Evolutionary conservation across 768 basidiomycete species (phyloP).

Genomic region (Suillus placidus): DNA sequence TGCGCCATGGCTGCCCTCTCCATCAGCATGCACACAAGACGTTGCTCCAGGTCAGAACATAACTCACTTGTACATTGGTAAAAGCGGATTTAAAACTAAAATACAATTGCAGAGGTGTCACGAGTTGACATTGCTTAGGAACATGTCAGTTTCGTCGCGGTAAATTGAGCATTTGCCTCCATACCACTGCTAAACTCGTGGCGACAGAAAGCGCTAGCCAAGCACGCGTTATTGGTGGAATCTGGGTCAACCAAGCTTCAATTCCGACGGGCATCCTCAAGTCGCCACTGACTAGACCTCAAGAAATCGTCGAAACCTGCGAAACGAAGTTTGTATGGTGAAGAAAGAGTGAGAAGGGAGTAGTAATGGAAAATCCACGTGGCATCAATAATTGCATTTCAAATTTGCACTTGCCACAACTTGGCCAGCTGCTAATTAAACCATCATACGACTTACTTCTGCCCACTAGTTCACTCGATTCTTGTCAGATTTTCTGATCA

Average conservation of each 20-base stretch:
- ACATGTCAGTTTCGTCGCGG: conserved; percentile 10
- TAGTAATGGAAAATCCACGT: not conserved
- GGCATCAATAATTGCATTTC: not conserved
- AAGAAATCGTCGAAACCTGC: conserved; percentile 1
- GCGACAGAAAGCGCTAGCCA: conserved; percentile 83
- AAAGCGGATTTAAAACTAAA: conserved; percentile 89
- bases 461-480: not conserved
- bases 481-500: not conserved
- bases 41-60: conserved; percentile 4
- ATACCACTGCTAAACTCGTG: conserved; percentile 84
- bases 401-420: not conserved
- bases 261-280: conserved; percentile 74
- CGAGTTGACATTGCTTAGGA: conserved; percentile 84
- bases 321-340: not conserved
- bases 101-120: conserved; percentile 90
- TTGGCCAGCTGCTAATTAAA: not conserved
- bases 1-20: conserved; percentile 74
- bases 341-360: not conserved
- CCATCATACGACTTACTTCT: not conserved
- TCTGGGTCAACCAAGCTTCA: conserved; percentile 89
- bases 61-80: conserved; percentile 72
- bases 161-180: conserved; percentile 35
- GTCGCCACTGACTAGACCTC: not conserved
- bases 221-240: conserved; percentile 86
- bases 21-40: conserved; percentile 16